Percentiles rank a stretch among this genome's conserved stretches.
phyloP scores from a whole-genome alignment of 2,329 filamentous ascomycete species.

The Eurotiales sp. region DNA sequence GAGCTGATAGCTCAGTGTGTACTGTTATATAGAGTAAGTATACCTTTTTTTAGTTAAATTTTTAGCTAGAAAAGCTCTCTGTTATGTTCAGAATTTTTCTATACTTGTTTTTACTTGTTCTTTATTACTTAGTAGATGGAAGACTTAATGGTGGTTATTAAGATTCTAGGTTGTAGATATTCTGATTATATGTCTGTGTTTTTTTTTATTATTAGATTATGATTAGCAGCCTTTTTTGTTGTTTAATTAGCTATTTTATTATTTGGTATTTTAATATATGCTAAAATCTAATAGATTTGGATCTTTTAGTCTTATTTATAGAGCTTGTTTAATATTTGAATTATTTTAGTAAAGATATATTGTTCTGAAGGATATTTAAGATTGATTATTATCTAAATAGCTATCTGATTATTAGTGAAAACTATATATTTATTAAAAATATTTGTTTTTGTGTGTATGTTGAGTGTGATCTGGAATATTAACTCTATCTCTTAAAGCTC shows the following conservation, averaged over 20 bases:
- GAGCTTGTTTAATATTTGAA: not conserved
- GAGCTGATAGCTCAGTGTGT: conserved; percentile 21
- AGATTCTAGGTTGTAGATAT: not conserved
- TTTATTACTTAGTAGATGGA: conserved; percentile 21
- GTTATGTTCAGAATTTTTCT: conserved; percentile 20
- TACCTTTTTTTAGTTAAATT: conserved; percentile 16
- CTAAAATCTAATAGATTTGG: conserved; percentile 15
- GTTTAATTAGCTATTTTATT: conserved; percentile 16
- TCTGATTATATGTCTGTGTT: not conserved
- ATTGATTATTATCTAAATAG: conserved; percentile 27
- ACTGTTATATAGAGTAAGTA: conserved; percentile 15
- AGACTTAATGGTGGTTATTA: not conserved
- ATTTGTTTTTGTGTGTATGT: not conserved
- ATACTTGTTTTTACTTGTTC: conserved; percentile 19
- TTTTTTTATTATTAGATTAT: not conserved
- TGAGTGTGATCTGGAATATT: conserved; percentile 14
- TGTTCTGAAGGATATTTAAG: conserved; percentile 25
- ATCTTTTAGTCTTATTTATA: not conserved
- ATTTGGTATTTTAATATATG: conserved; percentile 11
- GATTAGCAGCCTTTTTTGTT: not conserved
- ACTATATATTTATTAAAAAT: conserved; percentile 7
- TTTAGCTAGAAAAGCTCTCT: conserved; percentile 20
- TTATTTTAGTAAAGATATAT: conserved; percentile 19
- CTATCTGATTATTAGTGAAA: conserved; percentile 31
- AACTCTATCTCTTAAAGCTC: conserved; percentile 26